These are phyloP conservation scores for Endogone sp. DNA, from an alignment of 192 early-diverging fungal species.

Conservation along the genomic window DNA sequence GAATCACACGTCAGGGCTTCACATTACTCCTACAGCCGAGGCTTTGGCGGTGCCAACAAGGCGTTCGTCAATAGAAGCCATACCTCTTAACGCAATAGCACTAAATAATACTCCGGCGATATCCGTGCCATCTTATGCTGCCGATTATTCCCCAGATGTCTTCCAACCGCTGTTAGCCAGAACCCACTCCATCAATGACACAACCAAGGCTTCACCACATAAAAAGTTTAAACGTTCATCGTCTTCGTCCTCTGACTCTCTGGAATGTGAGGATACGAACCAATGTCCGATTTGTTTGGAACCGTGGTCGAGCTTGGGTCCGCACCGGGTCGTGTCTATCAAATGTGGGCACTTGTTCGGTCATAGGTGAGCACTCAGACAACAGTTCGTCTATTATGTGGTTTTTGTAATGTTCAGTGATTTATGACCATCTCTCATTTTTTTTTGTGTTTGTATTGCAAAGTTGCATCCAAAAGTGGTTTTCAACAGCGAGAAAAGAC, in stretches of 20 bases:
- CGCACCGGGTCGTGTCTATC: slow-evolving; percentile 26
- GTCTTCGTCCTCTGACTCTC: not conserved
- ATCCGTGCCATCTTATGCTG: not conserved
- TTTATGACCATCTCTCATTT: not conserved
- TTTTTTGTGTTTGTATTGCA: not conserved
- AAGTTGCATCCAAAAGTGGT: slow-evolving; percentile 35
- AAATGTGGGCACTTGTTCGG: slow-evolving; percentile 35
- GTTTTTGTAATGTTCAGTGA: too few relatives aligned
- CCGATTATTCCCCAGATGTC: not conserved
- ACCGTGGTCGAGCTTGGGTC: slow-evolving; percentile 29
- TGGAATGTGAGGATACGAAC: not conserved
- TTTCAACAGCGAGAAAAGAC: slow-evolving; percentile 6
- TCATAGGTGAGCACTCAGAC: slow-evolving; percentile 19
- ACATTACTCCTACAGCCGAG: not conserved
- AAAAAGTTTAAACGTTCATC: not conserved
- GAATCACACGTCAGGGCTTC: not conserved
- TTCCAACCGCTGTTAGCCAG: not conserved
- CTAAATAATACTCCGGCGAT: too few relatives aligned
- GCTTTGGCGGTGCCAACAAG: not conserved
- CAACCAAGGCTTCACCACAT: not conserved
- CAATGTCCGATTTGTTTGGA: slow-evolving; percentile 32
- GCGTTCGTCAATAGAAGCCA: not conserved
- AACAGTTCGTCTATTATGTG: too few relatives aligned
- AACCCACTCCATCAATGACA: not conserved
- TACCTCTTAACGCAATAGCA: not conserved